phyloP scores from a whole-genome alignment of 202 grass and related monocot genomes.

The Sporobolus alterniflorus region DNA sequence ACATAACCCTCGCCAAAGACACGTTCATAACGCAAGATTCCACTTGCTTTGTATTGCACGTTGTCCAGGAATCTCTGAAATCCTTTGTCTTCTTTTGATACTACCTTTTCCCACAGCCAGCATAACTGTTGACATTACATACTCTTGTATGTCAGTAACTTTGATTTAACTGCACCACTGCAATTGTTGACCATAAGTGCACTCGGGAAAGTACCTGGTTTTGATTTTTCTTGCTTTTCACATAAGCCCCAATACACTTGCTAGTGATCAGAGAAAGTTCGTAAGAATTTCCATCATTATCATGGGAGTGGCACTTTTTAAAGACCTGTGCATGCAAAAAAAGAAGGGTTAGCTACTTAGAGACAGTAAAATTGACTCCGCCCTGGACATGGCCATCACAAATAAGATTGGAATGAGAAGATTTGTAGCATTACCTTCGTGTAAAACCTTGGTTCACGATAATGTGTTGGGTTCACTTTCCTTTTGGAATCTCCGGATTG shows the following conservation, averaged over 20 bases:
- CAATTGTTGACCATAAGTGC: slow-evolving; percentile 2
- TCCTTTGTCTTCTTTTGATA: slow-evolving; percentile 75
- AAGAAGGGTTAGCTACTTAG: slow-evolving; percentile 9
- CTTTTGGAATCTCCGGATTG: slow-evolving; percentile 97
- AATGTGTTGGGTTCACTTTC: slow-evolving; percentile 96
- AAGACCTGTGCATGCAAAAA: slow-evolving; percentile 64
- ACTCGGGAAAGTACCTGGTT: slow-evolving; percentile 71
- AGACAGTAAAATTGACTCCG: neutral
- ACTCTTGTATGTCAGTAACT: slow-evolving; percentile 10
- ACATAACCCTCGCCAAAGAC: slow-evolving; percentile 96
- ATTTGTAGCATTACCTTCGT: slow-evolving; percentile 78
- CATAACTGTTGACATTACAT: slow-evolving; percentile 63
- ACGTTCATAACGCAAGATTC: slow-evolving; percentile 92
- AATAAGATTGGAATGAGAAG: neutral
- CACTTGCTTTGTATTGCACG: slow-evolving; percentile 95
- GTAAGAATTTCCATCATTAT: slow-evolving; percentile 65
- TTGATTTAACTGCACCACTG: neutral
- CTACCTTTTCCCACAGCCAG: slow-evolving; percentile 89
- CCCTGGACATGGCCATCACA: neutral
- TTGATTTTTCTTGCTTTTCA: slow-evolving; percentile 96
- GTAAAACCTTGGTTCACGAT: slow-evolving; percentile 94
- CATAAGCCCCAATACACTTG: slow-evolving; percentile 96
- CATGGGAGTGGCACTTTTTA: slow-evolving; percentile 77
- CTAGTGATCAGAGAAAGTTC: slow-evolving; percentile 86
- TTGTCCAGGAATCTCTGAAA: slow-evolving; percentile 97